Conservation (phyloP, 371 early-diverging fungal species). For the Capillidium heterosporum region DNA sequence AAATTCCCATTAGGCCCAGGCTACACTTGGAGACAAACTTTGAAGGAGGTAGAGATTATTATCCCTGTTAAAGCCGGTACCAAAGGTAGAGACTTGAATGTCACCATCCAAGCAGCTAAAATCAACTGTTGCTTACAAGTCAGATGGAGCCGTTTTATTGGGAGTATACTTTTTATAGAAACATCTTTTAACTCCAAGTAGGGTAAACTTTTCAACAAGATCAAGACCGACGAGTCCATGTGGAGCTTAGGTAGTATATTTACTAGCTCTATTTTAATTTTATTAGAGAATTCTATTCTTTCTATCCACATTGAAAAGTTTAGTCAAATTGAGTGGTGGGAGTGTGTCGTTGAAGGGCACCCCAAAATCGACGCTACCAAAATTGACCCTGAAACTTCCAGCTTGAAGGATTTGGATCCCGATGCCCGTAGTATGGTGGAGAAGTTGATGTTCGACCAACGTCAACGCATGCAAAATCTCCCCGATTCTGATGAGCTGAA, state of each 20-base stretch:
- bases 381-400: conserved; percentile 80
- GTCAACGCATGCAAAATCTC: conserved; percentile 62
- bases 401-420: conserved; percentile 70
- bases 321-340: conserved; percentile 82
- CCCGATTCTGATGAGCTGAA: conserved; percentile 56
- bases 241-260: conserved; percentile 51
- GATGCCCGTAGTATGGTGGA: conserved; percentile 81
- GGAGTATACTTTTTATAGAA: conserved; percentile 16
- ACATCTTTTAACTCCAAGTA: conserved; percentile 9
- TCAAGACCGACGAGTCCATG: conserved; percentile 65
- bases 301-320: conserved; percentile 66
- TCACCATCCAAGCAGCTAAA: conserved; percentile 43
- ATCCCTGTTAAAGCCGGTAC: conserved; percentile 64
- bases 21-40: conserved; percentile 70
- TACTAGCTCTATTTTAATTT: not conserved
- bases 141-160: conserved; percentile 46
- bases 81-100: conserved; percentile 40
- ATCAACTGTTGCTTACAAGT: conserved; percentile 51
- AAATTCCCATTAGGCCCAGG: conserved; percentile 47
- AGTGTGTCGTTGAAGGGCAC: conserved; percentile 59
- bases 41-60: conserved; percentile 62
- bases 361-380: conserved; percentile 77
- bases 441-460: conserved; percentile 79
- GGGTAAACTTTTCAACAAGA: conserved; percentile 50
- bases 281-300: conserved; percentile 13